Evolutionary conservation across 2,329 filamentous ascomycete species (phyloP).

Genomic region (Teratosphaeriaceae sp.): DNA sequence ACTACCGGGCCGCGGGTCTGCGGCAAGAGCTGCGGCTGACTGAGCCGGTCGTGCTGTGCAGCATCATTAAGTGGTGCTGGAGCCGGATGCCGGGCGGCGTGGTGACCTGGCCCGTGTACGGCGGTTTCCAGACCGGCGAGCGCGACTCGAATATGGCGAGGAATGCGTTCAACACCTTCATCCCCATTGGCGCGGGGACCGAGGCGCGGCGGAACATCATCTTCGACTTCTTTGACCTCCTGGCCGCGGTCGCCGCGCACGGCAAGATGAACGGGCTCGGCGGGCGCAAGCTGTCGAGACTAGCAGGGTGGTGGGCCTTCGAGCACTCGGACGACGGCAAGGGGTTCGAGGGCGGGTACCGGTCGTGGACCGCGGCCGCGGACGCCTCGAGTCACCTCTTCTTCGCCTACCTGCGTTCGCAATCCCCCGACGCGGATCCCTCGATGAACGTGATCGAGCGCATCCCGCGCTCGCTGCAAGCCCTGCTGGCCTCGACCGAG

Average conservation of each 20-base stretch:
- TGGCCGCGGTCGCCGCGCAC: constrained; percentile 85
- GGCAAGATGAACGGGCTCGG: constrained; percentile 90
- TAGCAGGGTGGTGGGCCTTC: constrained; percentile 98
- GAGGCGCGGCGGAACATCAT: constrained; percentile 81
- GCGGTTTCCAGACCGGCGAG: constrained; percentile 91
- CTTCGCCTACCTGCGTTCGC: constrained; percentile 89
- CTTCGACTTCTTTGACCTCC: constrained; percentile 91
- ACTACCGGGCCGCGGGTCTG: constrained; percentile 61
- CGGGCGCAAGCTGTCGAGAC: constrained; percentile 85
- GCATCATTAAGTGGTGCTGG: constrained; percentile 98
- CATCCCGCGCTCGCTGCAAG: constrained; percentile 84
- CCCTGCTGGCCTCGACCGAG: constrained; percentile 83
- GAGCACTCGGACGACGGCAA: constrained; percentile 80
- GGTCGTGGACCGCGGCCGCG: constrained; percentile 80
- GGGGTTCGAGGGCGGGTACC: constrained; percentile 93
- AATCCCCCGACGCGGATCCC: constrained; percentile 68
- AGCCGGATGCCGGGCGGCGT: constrained; percentile 83
- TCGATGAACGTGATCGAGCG: constrained; percentile 72
- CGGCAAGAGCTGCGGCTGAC: constrained; percentile 84
- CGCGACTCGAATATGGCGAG: constrained; percentile 85
- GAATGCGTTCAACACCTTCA: constrained; percentile 93
- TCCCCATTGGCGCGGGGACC: constrained; percentile 87
- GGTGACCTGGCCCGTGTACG: constrained; percentile 95
- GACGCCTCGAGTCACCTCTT: constrained; percentile 96
- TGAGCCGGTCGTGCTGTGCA: constrained; percentile 90